Base-by-base conservation (phyloP, 2,329 filamentous ascomycete species). In the Teratosphaeria zuluensis region DNA sequence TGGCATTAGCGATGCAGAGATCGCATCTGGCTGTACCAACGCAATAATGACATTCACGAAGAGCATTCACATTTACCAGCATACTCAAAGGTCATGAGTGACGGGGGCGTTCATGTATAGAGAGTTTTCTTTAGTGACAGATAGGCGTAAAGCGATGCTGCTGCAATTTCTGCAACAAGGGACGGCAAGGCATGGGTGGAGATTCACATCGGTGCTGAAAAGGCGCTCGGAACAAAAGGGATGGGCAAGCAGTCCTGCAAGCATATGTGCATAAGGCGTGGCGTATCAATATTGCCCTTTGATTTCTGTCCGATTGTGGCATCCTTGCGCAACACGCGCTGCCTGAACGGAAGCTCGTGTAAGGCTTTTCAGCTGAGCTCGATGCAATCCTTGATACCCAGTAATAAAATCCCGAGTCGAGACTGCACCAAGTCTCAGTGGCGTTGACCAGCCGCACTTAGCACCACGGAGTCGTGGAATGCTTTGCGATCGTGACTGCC, bases 1-100 rank as follows among this genome's bases (percentile, higher is more conserved):
- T 80, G 53, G 73, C 74, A 51, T 65, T 74, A 8, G 77, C 77
- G 0, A 64, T 79, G 56, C 69, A 75, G 55, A 69, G 71, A 48
- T 76, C 75, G 4, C 72, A 75, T 59, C 61, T 74, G n/a, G 64
- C 65, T 32, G 67, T 70, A 5, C 65, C 70, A 4, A 54, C 58
- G 32, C 59, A 59, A 19, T 62, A 54, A 59, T 33, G 42, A 48
- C 2, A 11, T 21, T 48, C 42, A 48, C 52, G 52, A 35, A 28
- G 52, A 53, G 28, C 28, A 53, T 53, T 53, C 52, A 53, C 52
- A 48, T 21, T 19, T 6, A 28, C 2, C 24, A 28, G 24, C 24
- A 28, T 28, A 28, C 24, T 28, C 24, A 28, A 28, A 28, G 24
- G 4, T 4, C 24, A 28, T 28, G 24, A 4, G 24, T 28, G 24